Evolutionary conservation across 192 early-diverging fungal species (phyloP), one percentile per base, ranked within the genome.

Genomic region (Umbelopsis isabellina): DNA sequence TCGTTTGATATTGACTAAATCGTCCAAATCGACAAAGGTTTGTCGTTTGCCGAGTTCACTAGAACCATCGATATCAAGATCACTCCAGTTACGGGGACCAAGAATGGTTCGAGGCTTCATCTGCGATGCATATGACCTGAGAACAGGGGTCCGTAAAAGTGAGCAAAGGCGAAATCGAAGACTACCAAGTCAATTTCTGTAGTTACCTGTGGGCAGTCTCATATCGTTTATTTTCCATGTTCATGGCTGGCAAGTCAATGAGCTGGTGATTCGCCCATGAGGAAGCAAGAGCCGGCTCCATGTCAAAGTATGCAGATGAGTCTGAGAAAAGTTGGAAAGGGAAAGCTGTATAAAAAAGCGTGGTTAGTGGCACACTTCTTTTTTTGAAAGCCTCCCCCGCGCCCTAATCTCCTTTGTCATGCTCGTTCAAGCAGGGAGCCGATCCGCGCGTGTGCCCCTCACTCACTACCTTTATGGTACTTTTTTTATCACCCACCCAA

Each of bases 391-490:
- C 55, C 55, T 61, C 55, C 55, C 55, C 55, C 55, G 27, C 55
- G 55, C 55, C 55, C 55, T 61, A 61, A 61, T 61, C 55, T 61
- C 55, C 55, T 61, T 41, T 61, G 55, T 61, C 55, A 61, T 61
- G 55, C 55, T 61, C 55, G 55, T 30, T 61, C 13, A 61, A 61
- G 55, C 27, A 61, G 55, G 55, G 55, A 61, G 55, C 55, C 55
- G 55, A 61, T 61, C 55, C 55, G 55, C 55, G 55, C 55, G 55
- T 61, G 55, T 61, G 55, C 55, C 55, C 55, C 55, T 61, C 55
- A 30, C 55, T 61, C 23, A 35, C 55, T 35, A 33, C 55, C 55
- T 61, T 35, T 37, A 61, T 20, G 33, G 55, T 61, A 30, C 55
- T 27, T 41, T 41, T 41, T 41, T 41, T 49, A 21, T 49, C 55